Evolutionary conservation across 192 early-diverging fungal species (phyloP), one percentile per base, ranked within the genome.

Genomic region (Entomortierella chlamydospora): DNA sequence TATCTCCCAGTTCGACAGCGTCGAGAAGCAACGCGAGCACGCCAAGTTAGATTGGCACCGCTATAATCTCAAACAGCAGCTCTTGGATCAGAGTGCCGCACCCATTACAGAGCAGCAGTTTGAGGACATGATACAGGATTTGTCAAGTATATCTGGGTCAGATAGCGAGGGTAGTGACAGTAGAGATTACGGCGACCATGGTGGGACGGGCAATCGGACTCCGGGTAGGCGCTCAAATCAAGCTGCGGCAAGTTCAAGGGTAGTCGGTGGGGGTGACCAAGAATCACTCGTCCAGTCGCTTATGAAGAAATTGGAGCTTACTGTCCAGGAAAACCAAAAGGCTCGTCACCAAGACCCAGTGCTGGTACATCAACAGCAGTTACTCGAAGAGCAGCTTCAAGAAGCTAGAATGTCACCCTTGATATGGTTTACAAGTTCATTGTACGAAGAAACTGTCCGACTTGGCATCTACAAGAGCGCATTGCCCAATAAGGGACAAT

Each of bases 1-100:
- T 6, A 73, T 81, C 15, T 22, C 54, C 2, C 76, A 80, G 26
- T 64, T 72, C 23, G 68, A 63, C 8, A 68, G 53, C 18, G 81
- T 83, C 2, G 69, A 79, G 17, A 79, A 83, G 33, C 84, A 86
- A 28, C 59, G 89, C 43, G 57, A 68, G 29, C 89, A 90, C 39
- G 88, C 81, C 37, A 83, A 68, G 6, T 64, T 81, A 0, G 87
- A 87, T 43, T 90, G 86, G 87, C 89, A 90, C 63, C 68, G 87
- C 12, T 88, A 85, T 55, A 90, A 90, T 56, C 78, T 89, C 31
- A 88, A 89, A 57, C 83, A 85, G 9, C 69, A 80, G 29, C 47
- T 86, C 37, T 67, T 83, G 13, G 70, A 83, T 49, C 53, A 72
- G 12, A 57, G 57, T 18, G 51, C 69, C 7, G 61, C 47, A 1